Evolutionary conservation across 345 rosid species (phyloP).

Genomic region (Jatropha curcas): DNA sequence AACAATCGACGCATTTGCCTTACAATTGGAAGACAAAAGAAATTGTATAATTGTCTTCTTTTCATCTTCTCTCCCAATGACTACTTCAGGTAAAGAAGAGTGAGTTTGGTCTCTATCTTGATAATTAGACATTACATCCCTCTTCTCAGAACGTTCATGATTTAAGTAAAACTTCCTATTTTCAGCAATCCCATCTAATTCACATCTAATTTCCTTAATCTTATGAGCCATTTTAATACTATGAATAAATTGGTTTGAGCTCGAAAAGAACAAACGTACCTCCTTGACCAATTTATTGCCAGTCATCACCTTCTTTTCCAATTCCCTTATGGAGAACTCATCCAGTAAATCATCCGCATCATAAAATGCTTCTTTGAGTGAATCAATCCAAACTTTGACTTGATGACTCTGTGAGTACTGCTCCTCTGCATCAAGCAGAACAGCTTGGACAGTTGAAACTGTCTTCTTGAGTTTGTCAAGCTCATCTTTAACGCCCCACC

Average conservation of each 20-base stretch:
- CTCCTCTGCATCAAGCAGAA: conserved; percentile 11
- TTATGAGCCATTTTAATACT: conserved; percentile 12
- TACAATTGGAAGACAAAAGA: not conserved
- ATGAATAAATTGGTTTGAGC: conserved; percentile 3
- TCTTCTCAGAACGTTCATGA: not conserved
- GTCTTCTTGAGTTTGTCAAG: not conserved
- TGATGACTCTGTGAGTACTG: not conserved
- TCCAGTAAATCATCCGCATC: conserved; percentile 38
- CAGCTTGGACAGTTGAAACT: not conserved
- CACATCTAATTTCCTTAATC: conserved; percentile 19
- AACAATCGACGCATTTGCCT: conserved; percentile 15
- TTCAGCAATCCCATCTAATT: conserved; percentile 14
- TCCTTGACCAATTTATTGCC: not conserved
- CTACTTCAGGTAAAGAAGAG: conserved; percentile 8
- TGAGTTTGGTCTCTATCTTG: not conserved
- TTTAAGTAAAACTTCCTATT: not conserved
- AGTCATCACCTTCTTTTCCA: not conserved
- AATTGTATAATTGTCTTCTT: conserved; percentile 3
- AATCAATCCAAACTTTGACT: conserved; percentile 22
- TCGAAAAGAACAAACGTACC: not conserved
- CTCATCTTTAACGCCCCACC: not conserved
- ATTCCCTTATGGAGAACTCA: conserved; percentile 20
- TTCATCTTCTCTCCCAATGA: conserved; percentile 22
- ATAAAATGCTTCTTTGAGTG: conserved; percentile 25
- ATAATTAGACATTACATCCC: not conserved